Conservation (phyloP, 148 eudicot species). For the Silene uniflora region DNA sequence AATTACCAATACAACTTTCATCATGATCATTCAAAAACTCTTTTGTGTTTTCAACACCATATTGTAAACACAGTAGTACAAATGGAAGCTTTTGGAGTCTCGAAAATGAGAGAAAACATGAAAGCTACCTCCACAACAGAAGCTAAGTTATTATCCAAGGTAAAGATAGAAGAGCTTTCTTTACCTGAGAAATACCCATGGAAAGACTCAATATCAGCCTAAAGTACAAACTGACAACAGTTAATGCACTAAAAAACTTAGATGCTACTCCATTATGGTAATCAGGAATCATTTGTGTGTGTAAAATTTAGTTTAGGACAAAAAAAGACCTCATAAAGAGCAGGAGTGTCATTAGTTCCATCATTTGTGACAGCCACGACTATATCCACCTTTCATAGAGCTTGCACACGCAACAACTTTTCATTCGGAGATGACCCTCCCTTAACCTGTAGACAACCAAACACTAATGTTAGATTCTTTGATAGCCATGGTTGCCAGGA, state of each 20-base stretch:
- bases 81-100: neutral
- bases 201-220: slow-evolving; percentile 98
- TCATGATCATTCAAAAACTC: too few species aligned
- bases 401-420: slow-evolving; percentile 84
- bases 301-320: slow-evolving; percentile 2
- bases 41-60: too few species aligned
- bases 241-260: slow-evolving; percentile 9
- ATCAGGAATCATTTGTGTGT: neutral
- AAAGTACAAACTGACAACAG: slow-evolving; percentile 22
- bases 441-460: slow-evolving; percentile 59
- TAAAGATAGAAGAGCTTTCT: slow-evolving; percentile 91
- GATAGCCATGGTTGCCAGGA: too few species aligned
- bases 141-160: slow-evolving; percentile 88
- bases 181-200: slow-evolving; percentile 92
- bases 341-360: slow-evolving; percentile 98
- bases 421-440: slow-evolving; percentile 95
- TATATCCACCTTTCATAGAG: slow-evolving; percentile 68
- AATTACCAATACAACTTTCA: too few species aligned
- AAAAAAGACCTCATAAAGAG: slow-evolving; percentile 82
- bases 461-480: too few species aligned
- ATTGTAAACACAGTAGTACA: too few species aligned
- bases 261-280: neutral
- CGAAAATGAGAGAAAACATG: slow-evolving; percentile 1
- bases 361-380: slow-evolving; percentile 97
- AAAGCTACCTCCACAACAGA: slow-evolving; percentile 77